Percentiles rank a stretch among this genome's conserved stretches.
Conservation (phyloP, 768 basidiomycete species). For the Pulveroboletus sp. region DNA sequence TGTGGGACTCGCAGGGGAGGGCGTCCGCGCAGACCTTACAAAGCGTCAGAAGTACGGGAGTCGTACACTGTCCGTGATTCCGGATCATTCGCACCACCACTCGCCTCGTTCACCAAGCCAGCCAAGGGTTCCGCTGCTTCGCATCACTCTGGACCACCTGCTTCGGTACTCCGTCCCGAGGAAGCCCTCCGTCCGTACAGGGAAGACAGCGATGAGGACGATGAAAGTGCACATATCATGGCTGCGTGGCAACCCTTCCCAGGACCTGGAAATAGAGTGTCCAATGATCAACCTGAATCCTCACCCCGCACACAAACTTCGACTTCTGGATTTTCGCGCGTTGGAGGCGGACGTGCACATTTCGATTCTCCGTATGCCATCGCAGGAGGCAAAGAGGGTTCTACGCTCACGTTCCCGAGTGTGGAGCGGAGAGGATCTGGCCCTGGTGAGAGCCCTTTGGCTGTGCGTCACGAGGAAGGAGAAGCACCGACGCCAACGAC, state of each 20-base stretch:
- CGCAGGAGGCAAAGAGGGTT: constrained; percentile 40
- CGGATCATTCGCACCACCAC: constrained; percentile 48
- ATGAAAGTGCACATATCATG: constrained; percentile 80
- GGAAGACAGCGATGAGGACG: constrained; percentile 72
- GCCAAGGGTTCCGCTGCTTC: constrained; percentile 30
- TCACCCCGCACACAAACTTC: constrained; percentile 27
- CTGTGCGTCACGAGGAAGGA: constrained; percentile 30
- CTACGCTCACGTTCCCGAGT: constrained; percentile 65
- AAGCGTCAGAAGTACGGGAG: constrained; percentile 24
- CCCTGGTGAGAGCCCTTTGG: constrained; percentile 18
- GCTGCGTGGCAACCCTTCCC: constrained; percentile 86
- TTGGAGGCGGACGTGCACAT: constrained; percentile 85
- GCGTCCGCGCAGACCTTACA: constrained; percentile 21
- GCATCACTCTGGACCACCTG: constrained; percentile 48
- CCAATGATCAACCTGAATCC: constrained; percentile 25
- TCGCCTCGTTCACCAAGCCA: constrained; percentile 26
- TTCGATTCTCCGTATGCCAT: constrained; percentile 85
- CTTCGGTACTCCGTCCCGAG: constrained; percentile 73
- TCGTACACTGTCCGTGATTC: constrained; percentile 34
- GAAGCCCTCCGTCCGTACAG: constrained; percentile 71
- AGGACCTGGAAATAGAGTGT: constrained; percentile 27
- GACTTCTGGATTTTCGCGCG: constrained; percentile 72
- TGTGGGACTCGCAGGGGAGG: constrained; percentile 49
- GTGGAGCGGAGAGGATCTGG: constrained; percentile 40
- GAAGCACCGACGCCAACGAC: constrained; percentile 49